Base-by-base conservation (phyloP, 1,284 basidiomycete genomes). In the Coniferiporia sulphurascens region DNA sequence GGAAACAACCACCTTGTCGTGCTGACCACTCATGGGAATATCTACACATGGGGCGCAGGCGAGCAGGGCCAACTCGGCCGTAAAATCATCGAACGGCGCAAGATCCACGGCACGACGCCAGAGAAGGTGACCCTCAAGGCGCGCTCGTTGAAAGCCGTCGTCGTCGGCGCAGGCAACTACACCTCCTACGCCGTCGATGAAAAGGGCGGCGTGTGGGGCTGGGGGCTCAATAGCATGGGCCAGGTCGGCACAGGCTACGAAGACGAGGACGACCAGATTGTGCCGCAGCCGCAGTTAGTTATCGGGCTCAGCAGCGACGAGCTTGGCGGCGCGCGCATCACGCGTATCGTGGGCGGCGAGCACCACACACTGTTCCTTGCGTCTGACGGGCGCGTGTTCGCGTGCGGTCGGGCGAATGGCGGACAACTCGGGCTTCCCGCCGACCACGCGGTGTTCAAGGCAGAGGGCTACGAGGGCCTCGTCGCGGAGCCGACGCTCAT, bases 311-410 rank as follows among this genome's bases (percentile, higher is more conserved):
- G 78, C 66, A 89, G 87, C 46, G 74, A 80, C 22, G 77, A 84
- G 34, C 86, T 95, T 56, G 78, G 73, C 38, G 90, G 85, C 35
- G 84, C 86, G 21, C 76, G 76, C 5, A 86, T 95, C 56, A 77
- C 90, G 17, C 79, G 87, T 66, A 88, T 92, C 59, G 76, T 71
- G 27, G 91, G 86, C 12, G 95, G 95, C 48, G 86, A 90, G 64
- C 89, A 95, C 69, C 93, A 98, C 71, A 87, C 92, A 0, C 73
- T 96, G 35, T 98, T 98, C 79, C 76, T 95, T 63, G 88, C 94
- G 22, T 79, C 83, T 55, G 83, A 86, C 54, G 95, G 95, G 56
- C 82, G 87, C 64, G 91, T 98, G 1, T 96, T 84, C 71, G 90
- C 85, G 1, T 88, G 86, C 66, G 93, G 93, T 3, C 83, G 91